phyloP scores from a whole-genome alignment of 345 rosid species.

The Arabidopsis thaliana region TAIR10.1 NC_003076.8:9097001-9097500 shows the following conservation, averaged over 20 bases:
- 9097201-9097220: constrained; percentile 87
- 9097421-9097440: constrained; percentile 79
- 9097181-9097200: constrained; percentile 80
- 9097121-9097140: background rate
- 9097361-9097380: constrained; percentile 62
- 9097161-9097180: background rate
- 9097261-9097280: constrained; percentile 96
- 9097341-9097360: constrained; percentile 63
- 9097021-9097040: constrained; percentile 86
- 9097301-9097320: constrained; percentile 86
- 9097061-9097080: constrained; percentile 85
- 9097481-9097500: constrained; percentile 22
- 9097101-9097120: constrained; percentile 60
- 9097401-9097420: constrained; percentile 94
- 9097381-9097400: constrained; percentile 92
- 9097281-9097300: constrained; percentile 98
- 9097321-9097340: constrained; percentile 92
- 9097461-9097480: background rate
- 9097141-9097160: background rate
- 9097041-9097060: constrained; percentile 88
- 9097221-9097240: constrained; percentile 79
- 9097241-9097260: constrained; percentile 77
- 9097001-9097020: constrained; percentile 57
- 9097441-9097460: background rate
- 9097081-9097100: constrained; percentile 92